These are phyloP conservation scores for Fusarium newnesense DNA, from an alignment of 2,329 filamentous ascomycete species.

Conservation along the genomic window DNA sequence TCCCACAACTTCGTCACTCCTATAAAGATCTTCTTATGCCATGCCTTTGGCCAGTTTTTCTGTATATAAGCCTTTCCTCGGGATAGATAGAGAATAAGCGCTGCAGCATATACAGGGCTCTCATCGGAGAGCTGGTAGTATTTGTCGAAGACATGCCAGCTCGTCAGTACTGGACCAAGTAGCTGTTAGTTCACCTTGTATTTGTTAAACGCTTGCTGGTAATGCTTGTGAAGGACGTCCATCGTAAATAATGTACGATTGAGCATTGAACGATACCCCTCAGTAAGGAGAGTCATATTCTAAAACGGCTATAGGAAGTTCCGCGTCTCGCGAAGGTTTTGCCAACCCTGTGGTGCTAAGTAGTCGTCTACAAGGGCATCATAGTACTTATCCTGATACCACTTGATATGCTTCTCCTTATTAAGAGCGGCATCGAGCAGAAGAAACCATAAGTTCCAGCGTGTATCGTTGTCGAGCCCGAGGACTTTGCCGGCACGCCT, in stretches of 20 bases:
- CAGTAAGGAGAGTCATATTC: not conserved
- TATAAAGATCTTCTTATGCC: no score
- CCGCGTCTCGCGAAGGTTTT: not conserved
- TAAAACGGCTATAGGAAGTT: not conserved
- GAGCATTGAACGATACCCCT: not conserved
- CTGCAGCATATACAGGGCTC: no score
- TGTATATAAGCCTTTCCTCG: no score
- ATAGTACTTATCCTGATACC: not conserved
- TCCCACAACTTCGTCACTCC: no score
- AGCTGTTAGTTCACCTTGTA: not conserved
- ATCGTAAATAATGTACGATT: not conserved
- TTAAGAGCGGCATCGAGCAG: not conserved
- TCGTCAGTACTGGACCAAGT: no score
- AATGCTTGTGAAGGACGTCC: not conserved
- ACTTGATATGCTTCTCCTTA: not conserved
- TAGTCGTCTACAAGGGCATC: no score
- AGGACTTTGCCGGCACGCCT: no score
- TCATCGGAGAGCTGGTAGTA: no score
- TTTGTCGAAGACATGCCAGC: no score
- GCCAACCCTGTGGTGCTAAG: no score
- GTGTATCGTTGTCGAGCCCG: not conserved
- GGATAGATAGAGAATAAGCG: no score
- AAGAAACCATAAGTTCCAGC: not conserved
- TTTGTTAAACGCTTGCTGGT: not conserved
- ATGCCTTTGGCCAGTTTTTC: no score